phyloP scores from a whole-genome alignment of 352 stramenopile species.

The Thalassiosira sp. region DNA sequence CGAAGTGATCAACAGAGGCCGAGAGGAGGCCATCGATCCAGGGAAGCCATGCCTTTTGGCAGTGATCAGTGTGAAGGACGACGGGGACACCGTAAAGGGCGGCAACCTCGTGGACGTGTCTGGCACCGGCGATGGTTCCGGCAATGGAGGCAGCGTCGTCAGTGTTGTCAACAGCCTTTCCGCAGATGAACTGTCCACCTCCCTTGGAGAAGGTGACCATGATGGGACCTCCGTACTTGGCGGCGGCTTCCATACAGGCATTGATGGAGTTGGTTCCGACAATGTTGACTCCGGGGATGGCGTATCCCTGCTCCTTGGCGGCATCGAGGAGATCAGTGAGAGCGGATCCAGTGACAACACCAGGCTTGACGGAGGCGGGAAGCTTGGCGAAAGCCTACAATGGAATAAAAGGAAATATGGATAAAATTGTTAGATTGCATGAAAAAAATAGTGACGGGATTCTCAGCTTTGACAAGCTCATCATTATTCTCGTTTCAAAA shows the following conservation, averaged over 20 bases:
- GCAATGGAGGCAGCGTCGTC: slow-evolving; percentile 86
- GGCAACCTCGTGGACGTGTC: slow-evolving; percentile 95
- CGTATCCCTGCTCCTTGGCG: slow-evolving; percentile 84
- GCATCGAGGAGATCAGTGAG: slow-evolving; percentile 79
- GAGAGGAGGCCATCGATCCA: slow-evolving; percentile 97
- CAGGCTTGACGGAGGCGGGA: slow-evolving; percentile 80
- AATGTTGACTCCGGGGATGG: slow-evolving; percentile 84
- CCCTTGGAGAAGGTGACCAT: slow-evolving; percentile 99
- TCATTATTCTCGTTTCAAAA: background rate
- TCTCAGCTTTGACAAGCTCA: background rate
- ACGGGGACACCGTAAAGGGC: slow-evolving; percentile 96
- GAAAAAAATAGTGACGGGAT: slow-evolving; percentile 9
- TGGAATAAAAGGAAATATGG: background rate
- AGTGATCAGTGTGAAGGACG: slow-evolving; percentile 98
- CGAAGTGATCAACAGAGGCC: slow-evolving; percentile 95
- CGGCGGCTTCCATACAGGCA: slow-evolving; percentile 93
- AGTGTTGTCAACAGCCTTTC: slow-evolving; percentile 95
- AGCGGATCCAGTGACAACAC: slow-evolving; percentile 80
- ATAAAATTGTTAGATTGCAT: background rate
- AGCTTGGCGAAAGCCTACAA: slow-evolving; percentile 80
- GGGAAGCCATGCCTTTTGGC: slow-evolving; percentile 95
- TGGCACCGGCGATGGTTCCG: slow-evolving; percentile 89
- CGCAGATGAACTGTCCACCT: slow-evolving; percentile 94
- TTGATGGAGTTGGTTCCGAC: slow-evolving; percentile 91
- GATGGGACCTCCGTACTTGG: slow-evolving; percentile 92